Conservation (phyloP, 2,329 filamentous ascomycete genomes). For the Alternaria viburni region DNA sequence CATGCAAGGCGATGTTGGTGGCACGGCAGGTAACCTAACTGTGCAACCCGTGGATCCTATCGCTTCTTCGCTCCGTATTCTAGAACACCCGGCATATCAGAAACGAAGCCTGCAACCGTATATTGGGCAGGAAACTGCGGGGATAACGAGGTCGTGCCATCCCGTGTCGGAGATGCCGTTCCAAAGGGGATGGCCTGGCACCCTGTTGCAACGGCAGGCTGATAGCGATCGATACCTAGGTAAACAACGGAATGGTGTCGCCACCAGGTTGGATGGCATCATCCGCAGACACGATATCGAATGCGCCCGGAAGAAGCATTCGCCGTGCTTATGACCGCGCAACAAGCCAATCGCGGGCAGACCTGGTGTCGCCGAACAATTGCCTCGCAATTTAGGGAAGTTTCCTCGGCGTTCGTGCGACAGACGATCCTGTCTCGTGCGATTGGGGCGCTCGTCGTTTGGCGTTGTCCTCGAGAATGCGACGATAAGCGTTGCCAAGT, state of each 20-base stretch:
- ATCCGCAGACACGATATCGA: slow-evolving; percentile 1
- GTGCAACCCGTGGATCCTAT: background rate
- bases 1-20: background rate
- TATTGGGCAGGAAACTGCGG: background rate
- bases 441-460: background rate
- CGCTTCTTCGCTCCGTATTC: background rate
- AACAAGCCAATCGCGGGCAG: background rate
- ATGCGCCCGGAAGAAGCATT: background rate
- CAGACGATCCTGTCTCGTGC: background rate
- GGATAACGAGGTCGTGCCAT: background rate
- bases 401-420: background rate
- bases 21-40: background rate
- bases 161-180: background rate
- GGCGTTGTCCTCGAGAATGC: background rate
- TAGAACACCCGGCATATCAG: background rate
- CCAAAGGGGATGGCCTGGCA: background rate
- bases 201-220: background rate
- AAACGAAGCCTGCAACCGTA: background rate
- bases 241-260: background rate
- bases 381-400: background rate
- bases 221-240: background rate
- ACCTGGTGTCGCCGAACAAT: background rate
- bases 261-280: background rate
- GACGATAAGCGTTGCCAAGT: slow-evolving; percentile 1
- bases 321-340: background rate